Evolutionary conservation across 1,284 basidiomycete genomes (phyloP).

Genomic region (Sphaerobolus stellatus): DNA sequence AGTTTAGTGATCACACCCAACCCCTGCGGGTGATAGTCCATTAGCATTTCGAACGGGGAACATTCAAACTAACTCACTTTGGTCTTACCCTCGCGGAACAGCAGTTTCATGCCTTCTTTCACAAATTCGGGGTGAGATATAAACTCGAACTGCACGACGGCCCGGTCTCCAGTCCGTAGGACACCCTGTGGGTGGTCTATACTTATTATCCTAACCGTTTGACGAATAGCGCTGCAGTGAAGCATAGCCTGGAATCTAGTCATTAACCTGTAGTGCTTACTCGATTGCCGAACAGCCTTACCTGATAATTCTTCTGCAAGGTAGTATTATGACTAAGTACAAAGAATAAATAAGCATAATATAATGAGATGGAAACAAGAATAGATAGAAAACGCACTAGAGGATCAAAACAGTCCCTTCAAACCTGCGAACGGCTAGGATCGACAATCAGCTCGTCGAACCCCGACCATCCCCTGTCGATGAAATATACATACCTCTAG

Average conservation of each 20-base stretch:
- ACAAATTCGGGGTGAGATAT: conserved; percentile 88
- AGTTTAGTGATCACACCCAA: conserved; percentile 30
- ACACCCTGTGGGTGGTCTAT: conserved; percentile 88
- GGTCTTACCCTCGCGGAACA: conserved; percentile 91
- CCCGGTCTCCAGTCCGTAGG: conserved; percentile 86
- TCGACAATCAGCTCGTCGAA: conserved; percentile 1
- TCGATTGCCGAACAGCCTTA: conserved; percentile 29
- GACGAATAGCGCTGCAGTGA: conserved; percentile 81
- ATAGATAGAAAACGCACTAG: conserved; percentile 50
- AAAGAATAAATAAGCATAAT: conserved; percentile 27
- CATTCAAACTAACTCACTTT: conserved; percentile 52
- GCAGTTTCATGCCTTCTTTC: conserved; percentile 87
- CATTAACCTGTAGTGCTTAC: neutral
- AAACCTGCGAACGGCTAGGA: conserved; percentile 71
- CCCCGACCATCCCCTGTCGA: neutral
- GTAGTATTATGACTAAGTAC: conserved; percentile 84
- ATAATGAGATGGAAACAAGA: conserved; percentile 1
- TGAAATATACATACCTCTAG: conserved; percentile 51
- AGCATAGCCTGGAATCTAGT: conserved; percentile 63
- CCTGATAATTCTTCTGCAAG: conserved; percentile 87
- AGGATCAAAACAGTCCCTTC: conserved; percentile 84
- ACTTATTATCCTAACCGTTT: conserved; percentile 87
- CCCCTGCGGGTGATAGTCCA: conserved; percentile 11
- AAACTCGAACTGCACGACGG: conserved; percentile 88
- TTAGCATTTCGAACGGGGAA: neutral